These are phyloP conservation scores for Neurospora discreta DNA, from an alignment of 495 filamentous ascomycete genomes.

Conservation along the genomic window DNA sequence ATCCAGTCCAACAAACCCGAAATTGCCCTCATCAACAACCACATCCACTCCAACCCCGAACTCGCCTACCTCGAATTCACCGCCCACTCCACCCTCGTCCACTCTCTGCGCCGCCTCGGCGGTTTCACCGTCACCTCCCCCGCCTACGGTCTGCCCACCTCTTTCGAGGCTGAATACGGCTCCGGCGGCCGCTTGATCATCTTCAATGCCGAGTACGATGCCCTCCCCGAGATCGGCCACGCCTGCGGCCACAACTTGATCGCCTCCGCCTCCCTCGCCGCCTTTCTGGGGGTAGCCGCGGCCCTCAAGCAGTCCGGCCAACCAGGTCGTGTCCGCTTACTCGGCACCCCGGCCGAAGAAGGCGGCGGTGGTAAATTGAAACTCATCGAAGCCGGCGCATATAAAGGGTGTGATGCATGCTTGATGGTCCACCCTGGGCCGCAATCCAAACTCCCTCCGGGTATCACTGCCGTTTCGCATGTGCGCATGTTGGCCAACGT, in stretches of 20 bases:
- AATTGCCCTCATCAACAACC: constrained; percentile 35
- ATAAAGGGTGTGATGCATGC: constrained; percentile 33
- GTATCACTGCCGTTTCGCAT: constrained; percentile 21
- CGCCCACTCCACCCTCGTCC: constrained; percentile 42
- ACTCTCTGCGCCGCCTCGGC: constrained; percentile 22
- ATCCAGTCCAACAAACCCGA: constrained; percentile 12
- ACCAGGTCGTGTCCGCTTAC: constrained; percentile 45
- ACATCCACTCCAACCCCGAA: constrained; percentile 43
- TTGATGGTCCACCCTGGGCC: constrained; percentile 46
- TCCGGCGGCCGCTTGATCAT: constrained; percentile 29
- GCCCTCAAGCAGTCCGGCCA: constrained; percentile 36
- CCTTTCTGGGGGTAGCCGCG: constrained; percentile 44
- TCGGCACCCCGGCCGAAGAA: constrained; percentile 65
- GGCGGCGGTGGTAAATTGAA: constrained; percentile 40
- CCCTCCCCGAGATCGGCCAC: constrained; percentile 34
- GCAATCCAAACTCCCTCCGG: constrained; percentile 15
- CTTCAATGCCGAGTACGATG: constrained; percentile 50
- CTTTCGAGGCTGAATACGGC: constrained; percentile 38
- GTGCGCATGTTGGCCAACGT: constrained; percentile 43
- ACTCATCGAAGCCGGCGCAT: constrained; percentile 40
- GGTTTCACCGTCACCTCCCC: constrained; percentile 34
- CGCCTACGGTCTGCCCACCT: constrained; percentile 40
- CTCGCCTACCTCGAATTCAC: constrained; percentile 42
- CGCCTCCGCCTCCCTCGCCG: constrained; percentile 47
- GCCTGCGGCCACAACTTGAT: constrained; percentile 58